Base-by-base conservation (phyloP, 768 basidiomycete species). In the Lanmaoa pseudosensibilis region DNA sequence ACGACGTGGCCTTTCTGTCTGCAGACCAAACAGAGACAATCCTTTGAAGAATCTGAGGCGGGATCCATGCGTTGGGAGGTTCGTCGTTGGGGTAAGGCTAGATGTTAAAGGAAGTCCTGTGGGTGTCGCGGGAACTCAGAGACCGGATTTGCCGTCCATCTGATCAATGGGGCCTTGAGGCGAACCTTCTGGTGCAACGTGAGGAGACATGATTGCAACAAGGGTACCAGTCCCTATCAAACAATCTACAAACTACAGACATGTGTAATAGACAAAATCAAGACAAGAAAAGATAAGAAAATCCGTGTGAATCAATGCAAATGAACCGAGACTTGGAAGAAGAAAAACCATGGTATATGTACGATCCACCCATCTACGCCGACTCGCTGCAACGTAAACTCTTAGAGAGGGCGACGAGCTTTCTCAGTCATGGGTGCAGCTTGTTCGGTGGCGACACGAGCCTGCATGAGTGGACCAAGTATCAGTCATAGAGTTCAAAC, bases 351-450 rank as follows among this genome's bases (percentile, higher is more conserved):
- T 40, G 56, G 33, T 38, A 58, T 46, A 40, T 4, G 36, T 16
- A 50, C 53, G 56, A 54, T 52, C 49, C 33, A 41, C 53, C n/a
- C 41, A 34, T 41, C 38, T 8, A 48, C 52, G 40, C 19, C 27
- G 10, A 41, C 21, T 2, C 18, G 45, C n/a, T 4, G 30, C 11
- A 23, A 38, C 27, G 7, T 13, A 23, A 25, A 33, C 40, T 36
- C 32, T 65, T 62, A 71, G 52, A 71, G 59, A 13, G 71, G 58
- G 41, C 64, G 65, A 12, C 54, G 59, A 47, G 60, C 62, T 61
- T 71, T 71, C 56, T 71, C 69, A 6, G 61, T 23, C 71, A 73
- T 70, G 45, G 69, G 55, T 18, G 68, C 61, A 40, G 21, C 49
- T 7, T 61, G 56, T 23, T 59, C 60, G 18, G 59, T 32, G 25